Evolutionary conservation across 2,329 filamentous ascomycete species (phyloP).

Genomic region (Hymenoscyphus infarciens): DNA sequence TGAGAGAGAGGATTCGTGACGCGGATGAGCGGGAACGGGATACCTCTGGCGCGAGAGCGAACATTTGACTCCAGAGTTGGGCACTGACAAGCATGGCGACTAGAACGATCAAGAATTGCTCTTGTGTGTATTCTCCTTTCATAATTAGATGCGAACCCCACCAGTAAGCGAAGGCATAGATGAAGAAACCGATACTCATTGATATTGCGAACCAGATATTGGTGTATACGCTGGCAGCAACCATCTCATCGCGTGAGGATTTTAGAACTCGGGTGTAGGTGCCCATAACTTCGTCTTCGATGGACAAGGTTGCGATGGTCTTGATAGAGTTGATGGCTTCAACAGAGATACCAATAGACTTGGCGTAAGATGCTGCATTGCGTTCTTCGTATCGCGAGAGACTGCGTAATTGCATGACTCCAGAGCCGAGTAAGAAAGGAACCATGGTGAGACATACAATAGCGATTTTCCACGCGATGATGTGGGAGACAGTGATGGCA

Average conservation of each 20-base stretch:
- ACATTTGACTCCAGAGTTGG: constrained; percentile 70
- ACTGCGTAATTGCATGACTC: constrained; percentile 55
- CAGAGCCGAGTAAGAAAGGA: constrained; percentile 58
- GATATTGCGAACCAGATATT: constrained; percentile 55
- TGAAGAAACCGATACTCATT: constrained; percentile 58
- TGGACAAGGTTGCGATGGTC: constrained; percentile 55
- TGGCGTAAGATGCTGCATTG: constrained; percentile 61
- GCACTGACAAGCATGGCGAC: constrained; percentile 70
- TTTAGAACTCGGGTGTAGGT: constrained; percentile 52
- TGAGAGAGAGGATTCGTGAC: constrained; percentile 51
- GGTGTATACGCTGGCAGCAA: constrained; percentile 37
- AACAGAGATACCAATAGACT: constrained; percentile 54
- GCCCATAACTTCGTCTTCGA: constrained; percentile 50
- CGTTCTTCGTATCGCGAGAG: constrained; percentile 60
- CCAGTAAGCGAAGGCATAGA: constrained; percentile 75
- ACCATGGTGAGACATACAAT: constrained; percentile 40
- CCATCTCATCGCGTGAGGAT: constrained; percentile 52
- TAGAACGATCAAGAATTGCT: constrained; percentile 69
- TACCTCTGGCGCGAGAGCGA: constrained; percentile 69
- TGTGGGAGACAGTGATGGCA: constrained; percentile 64
- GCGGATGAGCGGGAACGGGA: constrained; percentile 61
- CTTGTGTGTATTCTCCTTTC: constrained; percentile 59
- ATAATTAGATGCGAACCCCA: constrained; percentile 72
- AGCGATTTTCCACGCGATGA: constrained; percentile 72
- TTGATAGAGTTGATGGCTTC: constrained; percentile 65